Base-by-base conservation (phyloP, 1,139 yeast species). In the Sugiyamaella castrensis region DNA sequence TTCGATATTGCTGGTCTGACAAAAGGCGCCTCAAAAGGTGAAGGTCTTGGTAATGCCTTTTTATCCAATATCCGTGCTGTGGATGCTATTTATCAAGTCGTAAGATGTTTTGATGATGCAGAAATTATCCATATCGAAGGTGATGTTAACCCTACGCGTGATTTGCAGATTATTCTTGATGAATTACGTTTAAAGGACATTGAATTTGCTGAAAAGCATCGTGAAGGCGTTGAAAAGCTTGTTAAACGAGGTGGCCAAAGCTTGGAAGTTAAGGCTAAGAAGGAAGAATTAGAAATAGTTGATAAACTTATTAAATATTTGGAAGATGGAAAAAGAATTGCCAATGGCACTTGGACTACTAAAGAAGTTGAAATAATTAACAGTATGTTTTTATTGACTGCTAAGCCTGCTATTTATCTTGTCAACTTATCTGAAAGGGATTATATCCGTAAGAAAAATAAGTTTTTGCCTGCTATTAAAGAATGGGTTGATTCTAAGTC, bases 1-100 rank as follows among this genome's bases (percentile, higher is more conserved):
- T 91, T 88, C 67, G 98, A 92, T 74, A 92, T 92, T 75, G 98
- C 98, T 51, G 98, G 98, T 71, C 80, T 92, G 69, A 91, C 97
- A 58, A 88, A 89, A 71, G 98, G 98, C 70, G 98, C 98, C 45
- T 84, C 89, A 56, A 84, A 89, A 48, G 98, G 98, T 73, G 98
- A 92, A 72, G 98, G 98, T 68, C 81, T 92, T 61, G 98, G 98
- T 70, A 94, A 92, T 71, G 95, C 95, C 60, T 92, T 92, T 81
- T 83, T 92, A 76, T 86, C 98, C 60, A 92, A 92, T 72, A 92
- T 92, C 64, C 82, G 98, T 73, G 95, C 98, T 46, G 98, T 92
- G 56, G 98, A 92, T 77, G 96, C 98, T 58, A 83, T 92, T 65
- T 92, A 87, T 77, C 98, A 94, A 74, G 96, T 92, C 60, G 98